phyloP scores from a whole-genome alignment of 148 eudicot genomes.

The Polygonum maritimum region DNA sequence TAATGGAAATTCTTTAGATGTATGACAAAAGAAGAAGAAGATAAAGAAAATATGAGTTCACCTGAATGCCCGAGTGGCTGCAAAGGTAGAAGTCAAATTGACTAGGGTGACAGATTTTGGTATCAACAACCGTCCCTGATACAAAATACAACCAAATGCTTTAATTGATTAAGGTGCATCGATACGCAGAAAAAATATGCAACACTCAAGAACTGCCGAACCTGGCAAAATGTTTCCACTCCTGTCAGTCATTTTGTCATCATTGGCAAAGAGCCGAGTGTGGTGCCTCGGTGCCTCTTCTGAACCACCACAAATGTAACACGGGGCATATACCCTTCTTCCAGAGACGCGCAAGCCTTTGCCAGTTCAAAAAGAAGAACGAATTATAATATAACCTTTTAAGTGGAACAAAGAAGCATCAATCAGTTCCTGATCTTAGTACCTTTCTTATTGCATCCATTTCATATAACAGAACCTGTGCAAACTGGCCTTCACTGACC shows the following conservation, averaged over 20 bases:
- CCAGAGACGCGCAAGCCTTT: constrained; percentile 70
- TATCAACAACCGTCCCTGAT: constrained; percentile 75
- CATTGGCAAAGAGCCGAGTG: constrained; percentile 68
- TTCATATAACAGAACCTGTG: constrained; percentile 56
- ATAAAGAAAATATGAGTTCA: constrained; percentile 19
- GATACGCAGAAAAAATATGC: not conserved
- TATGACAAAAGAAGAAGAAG: not conserved
- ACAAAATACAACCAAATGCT: not conserved
- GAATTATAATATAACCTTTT: not conserved
- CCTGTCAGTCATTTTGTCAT: constrained; percentile 38
- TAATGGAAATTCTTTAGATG: not conserved
- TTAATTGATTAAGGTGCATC: not conserved
- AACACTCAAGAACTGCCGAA: not conserved
- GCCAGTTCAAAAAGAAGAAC: not conserved
- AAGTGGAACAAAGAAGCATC: not conserved
- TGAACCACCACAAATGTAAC: constrained; percentile 89
- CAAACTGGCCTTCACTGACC: constrained; percentile 85
- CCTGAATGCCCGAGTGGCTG: constrained; percentile 94
- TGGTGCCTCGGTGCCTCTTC: constrained; percentile 92
- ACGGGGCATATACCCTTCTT: constrained; percentile 47
- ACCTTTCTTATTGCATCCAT: constrained; percentile 84
- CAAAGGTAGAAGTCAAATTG: constrained; percentile 85
- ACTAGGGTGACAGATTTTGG: constrained; percentile 82
- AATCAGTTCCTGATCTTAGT: not conserved
- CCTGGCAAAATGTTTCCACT: constrained; percentile 85